These are phyloP conservation scores for Coleophoma cylindrospora DNA, from an alignment of 2,329 filamentous ascomycete species.

Conservation along the genomic window DNA sequence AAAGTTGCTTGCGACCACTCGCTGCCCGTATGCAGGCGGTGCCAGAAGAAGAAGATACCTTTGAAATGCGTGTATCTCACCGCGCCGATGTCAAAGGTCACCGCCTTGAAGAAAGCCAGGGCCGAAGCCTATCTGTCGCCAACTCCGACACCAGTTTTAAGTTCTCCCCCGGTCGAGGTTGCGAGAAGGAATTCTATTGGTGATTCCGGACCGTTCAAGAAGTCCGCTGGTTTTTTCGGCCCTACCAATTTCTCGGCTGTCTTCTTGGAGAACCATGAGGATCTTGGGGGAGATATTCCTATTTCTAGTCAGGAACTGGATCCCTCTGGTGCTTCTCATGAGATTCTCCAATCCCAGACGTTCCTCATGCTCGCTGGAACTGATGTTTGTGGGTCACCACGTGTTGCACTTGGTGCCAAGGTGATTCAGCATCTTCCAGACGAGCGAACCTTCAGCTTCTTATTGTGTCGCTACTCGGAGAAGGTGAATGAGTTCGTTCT, in stretches of 20 bases:
- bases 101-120: slow-evolving; percentile 1
- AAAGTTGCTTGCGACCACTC: slow-evolving; percentile 24
- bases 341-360: slow-evolving; percentile 20
- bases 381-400: slow-evolving; percentile 13
- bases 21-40: slow-evolving; percentile 19
- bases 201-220: slow-evolving; percentile 12
- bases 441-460: slow-evolving; percentile 18
- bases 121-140: slow-evolving; percentile 3
- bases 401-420: slow-evolving; percentile 19
- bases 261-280: slow-evolving; percentile 21
- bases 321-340: slow-evolving; percentile 10
- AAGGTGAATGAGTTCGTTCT: slow-evolving; percentile 11
- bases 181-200: slow-evolving; percentile 5
- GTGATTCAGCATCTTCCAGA: slow-evolving; percentile 20
- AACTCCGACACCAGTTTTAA: not conserved
- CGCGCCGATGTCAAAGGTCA: slow-evolving; percentile 20
- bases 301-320: slow-evolving; percentile 18
- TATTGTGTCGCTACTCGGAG: slow-evolving; percentile 17
- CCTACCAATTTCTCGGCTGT: slow-evolving; percentile 26
- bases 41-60: slow-evolving; percentile 16
- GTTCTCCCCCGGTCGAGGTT: not conserved
- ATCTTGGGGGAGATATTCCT: slow-evolving; percentile 15
- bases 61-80: slow-evolving; percentile 20
- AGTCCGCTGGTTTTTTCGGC: slow-evolving; percentile 15
- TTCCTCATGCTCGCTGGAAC: slow-evolving; percentile 20